phyloP scores from a whole-genome alignment of 768 basidiomycete species.

The Porphyrellus cyaneotinctus region DNA sequence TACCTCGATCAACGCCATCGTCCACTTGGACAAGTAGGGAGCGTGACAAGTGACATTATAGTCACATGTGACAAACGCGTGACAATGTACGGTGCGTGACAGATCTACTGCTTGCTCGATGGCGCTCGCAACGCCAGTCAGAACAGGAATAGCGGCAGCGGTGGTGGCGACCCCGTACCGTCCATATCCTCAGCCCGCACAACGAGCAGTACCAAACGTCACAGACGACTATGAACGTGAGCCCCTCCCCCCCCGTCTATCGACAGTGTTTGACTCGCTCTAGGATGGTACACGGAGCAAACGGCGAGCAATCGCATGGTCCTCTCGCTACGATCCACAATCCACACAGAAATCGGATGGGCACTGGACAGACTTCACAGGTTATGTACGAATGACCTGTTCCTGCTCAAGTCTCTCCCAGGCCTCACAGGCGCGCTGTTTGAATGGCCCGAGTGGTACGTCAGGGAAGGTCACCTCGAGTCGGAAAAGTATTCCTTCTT shows the following conservation, averaged over 20 bases:
- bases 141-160: constrained; percentile 20
- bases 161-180: constrained; percentile 23
- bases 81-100: constrained; percentile 19
- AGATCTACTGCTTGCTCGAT: constrained; percentile 11
- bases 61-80: constrained; percentile 23
- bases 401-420: constrained; percentile 65
- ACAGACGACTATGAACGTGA: constrained; percentile 78
- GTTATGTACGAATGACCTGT: constrained; percentile 74
- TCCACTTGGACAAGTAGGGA: neutral
- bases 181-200: constrained; percentile 19
- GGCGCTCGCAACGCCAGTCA: constrained; percentile 30
- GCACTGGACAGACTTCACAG: constrained; percentile 83
- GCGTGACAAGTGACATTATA: constrained; percentile 16
- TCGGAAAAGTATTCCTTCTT: constrained; percentile 49
- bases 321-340: constrained; percentile 81
- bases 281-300: constrained; percentile 86
- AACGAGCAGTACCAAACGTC: constrained; percentile 38
- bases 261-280: constrained; percentile 10
- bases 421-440: constrained; percentile 82
- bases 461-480: constrained; percentile 53
- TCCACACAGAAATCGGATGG: constrained; percentile 82
- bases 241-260: constrained; percentile 17
- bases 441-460: constrained; percentile 86
- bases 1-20: constrained; percentile 57
- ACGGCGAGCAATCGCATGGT: constrained; percentile 82